Percentiles rank a stretch among this genome's conserved stretches.
These are phyloP conservation scores for Xylariales sp. DNA, from an alignment of 2,329 filamentous ascomycete species.

Conservation along the genomic window DNA sequence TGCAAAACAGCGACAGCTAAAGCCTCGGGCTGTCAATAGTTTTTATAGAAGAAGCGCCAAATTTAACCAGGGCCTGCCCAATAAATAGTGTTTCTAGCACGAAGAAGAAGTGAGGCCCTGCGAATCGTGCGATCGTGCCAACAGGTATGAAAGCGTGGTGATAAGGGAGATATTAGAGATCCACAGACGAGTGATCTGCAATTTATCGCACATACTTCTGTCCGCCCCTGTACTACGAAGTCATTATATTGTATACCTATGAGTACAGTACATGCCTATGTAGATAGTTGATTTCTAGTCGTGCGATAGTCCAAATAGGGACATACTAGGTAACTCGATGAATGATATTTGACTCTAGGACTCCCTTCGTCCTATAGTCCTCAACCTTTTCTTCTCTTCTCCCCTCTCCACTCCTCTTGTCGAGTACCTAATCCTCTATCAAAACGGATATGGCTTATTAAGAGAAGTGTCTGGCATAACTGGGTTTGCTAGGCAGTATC, in stretches of 20 bases:
- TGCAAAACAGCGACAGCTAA: conserved; percentile 5
- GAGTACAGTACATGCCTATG: background rate
- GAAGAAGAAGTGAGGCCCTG: conserved; percentile 9
- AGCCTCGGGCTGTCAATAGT: conserved; percentile 14
- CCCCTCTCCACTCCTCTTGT: conserved; percentile 30
- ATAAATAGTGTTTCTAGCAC: conserved; percentile 4
- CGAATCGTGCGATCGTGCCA: conserved; percentile 23
- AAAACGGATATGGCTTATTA: conserved; percentile 41
- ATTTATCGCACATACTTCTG: conserved; percentile 38
- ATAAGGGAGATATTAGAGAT: conserved; percentile 44
- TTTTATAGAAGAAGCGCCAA: conserved; percentile 1
- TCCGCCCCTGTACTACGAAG: conserved; percentile 48
- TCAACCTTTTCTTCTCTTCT: conserved; percentile 23
- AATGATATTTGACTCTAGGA: conserved; percentile 35
- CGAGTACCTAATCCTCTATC: conserved; percentile 11
- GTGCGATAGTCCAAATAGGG: conserved; percentile 41
- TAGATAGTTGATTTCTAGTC: conserved; percentile 41
- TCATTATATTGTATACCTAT: conserved; percentile 42
- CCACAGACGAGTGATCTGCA: conserved; percentile 49
- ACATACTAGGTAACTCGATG: conserved; percentile 36
- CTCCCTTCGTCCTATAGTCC: conserved; percentile 41
- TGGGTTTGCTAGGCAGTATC: conserved; percentile 35
- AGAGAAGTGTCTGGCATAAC: conserved; percentile 31
- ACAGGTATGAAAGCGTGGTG: conserved; percentile 23
- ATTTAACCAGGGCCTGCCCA: background rate